Evolutionary conservation across 1,284 basidiomycete genomes (phyloP), one percentile per base, ranked within the genome.

Genomic region (Ganoderma lingzhi): DNA sequence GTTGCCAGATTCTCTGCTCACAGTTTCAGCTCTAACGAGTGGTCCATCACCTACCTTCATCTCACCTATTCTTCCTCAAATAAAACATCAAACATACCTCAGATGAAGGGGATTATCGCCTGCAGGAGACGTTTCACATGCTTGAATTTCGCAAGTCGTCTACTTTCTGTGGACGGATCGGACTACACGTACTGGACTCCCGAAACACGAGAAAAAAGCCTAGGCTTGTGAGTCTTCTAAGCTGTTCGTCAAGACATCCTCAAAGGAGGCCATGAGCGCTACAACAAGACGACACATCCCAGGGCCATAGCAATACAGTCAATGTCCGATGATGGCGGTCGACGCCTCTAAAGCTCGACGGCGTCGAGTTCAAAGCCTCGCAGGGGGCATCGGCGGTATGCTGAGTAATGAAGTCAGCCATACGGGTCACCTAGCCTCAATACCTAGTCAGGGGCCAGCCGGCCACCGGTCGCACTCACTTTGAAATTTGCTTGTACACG

Each of bases 221-320:
- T 1, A n/a, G n/a, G n/a, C n/a, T n/a, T n/a, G n/a, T n/a, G n/a
- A n/a, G n/a, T 1, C 45, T 4, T 23, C 45, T 6, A 35, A 35
- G 23, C 48, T 5, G 0, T 51, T 51, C 10, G 10, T 12, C 9
- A 10, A 51, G 9, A 12, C 23, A 28, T 51, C 23, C 48, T 51
- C 23, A n/a, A 51, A 28, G 23, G 8, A 51, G 23, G 23, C 23
- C 23, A 28, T 14, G 2, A 51, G 23, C 14, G 14, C 48, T 28
- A 51, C 23, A 51, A 28, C 48, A 51, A 51, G 48, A 28, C 5
- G 48, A 51, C 14, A 56, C 14, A 32, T 56, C 30, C 19, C n/a
- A n/a, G n/a, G n/a, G n/a, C n/a, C 48, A 28, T 51, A 51, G 53
- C 53, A 32, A 56, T 56, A 35, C 53, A 56, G 17, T 56, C 53